Conservation (phyloP, 495 filamentous ascomycete species). For the Podospora comata region DNA sequence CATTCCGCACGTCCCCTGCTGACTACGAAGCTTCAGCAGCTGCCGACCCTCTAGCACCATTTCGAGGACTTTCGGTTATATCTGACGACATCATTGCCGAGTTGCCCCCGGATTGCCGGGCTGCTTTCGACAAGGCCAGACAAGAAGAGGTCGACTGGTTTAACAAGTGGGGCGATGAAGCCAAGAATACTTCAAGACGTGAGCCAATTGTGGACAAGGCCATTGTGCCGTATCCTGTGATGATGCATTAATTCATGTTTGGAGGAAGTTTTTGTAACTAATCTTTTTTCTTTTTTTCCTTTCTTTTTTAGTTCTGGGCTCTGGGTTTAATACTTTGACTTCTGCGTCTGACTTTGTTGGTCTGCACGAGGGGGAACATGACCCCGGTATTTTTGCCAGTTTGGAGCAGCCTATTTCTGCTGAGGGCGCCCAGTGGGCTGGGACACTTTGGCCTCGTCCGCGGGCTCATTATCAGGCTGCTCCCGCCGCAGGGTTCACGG, state of each 20-base stretch:
- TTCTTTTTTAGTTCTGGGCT: slow-evolving; percentile 1
- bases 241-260: slow-evolving; percentile 17
- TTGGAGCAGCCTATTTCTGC: not conserved
- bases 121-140: slow-evolving; percentile 63
- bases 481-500: too few species aligned
- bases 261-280: slow-evolving; percentile 6
- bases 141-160: slow-evolving; percentile 68
- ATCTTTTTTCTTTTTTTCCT: slow-evolving; percentile 9
- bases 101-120: slow-evolving; percentile 68
- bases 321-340: not conserved
- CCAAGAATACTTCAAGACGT: slow-evolving; percentile 41
- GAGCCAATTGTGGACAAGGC: slow-evolving; percentile 54
- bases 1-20: slow-evolving; percentile 35
- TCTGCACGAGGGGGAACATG: not conserved
- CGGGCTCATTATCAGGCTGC: not conserved
- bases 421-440: not conserved
- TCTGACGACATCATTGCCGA: slow-evolving; percentile 64
- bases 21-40: slow-evolving; percentile 22
- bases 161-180: slow-evolving; percentile 63
- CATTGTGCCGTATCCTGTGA: slow-evolving; percentile 48
- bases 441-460: too few species aligned
- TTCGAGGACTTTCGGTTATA: slow-evolving; percentile 64
- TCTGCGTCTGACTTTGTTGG: not conserved
- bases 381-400: not conserved
- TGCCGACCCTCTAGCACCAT: slow-evolving; percentile 49